Evolutionary conservation across 2,329 filamentous ascomycete genomes (phyloP).

Genomic region (Fusarium secorum): DNA sequence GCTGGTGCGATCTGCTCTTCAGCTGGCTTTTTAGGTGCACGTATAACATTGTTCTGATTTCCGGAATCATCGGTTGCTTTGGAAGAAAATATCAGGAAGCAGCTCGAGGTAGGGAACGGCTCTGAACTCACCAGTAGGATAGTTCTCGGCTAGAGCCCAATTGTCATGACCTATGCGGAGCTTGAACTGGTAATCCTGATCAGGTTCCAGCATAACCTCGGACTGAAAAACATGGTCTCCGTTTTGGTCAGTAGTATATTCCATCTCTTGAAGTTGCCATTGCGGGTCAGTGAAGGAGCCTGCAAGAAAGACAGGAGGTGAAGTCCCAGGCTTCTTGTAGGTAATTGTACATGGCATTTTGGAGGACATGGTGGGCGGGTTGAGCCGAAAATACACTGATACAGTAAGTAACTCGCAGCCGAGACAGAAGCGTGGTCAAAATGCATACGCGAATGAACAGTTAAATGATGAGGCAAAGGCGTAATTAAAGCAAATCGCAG

Average conservation of each 20-base stretch:
- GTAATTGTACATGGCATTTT: conserved; percentile 62
- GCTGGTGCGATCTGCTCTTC: conserved; percentile 20
- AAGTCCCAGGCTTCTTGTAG: conserved; percentile 65
- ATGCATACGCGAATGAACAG: neutral
- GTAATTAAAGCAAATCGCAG: neutral
- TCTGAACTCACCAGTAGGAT: conserved; percentile 61
- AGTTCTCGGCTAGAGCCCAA: conserved; percentile 72
- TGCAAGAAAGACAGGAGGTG: conserved; percentile 74
- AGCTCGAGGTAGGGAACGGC: neutral
- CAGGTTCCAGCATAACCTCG: conserved; percentile 61
- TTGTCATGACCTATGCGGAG: conserved; percentile 72
- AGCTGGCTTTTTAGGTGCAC: conserved; percentile 32
- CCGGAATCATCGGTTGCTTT: conserved; percentile 54
- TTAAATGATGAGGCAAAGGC: neutral
- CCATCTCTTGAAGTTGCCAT: conserved; percentile 75
- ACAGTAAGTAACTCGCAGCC: neutral
- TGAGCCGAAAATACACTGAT: neutral
- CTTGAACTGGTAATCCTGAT: conserved; percentile 75
- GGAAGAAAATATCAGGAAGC: conserved; percentile 3
- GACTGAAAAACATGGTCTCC: conserved; percentile 68
- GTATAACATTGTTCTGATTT: conserved; percentile 59
- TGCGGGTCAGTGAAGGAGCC: conserved; percentile 72
- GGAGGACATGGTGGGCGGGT: conserved; percentile 16
- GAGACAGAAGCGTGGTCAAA: neutral
- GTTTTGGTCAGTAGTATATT: conserved; percentile 56